Evolutionary conservation across 768 basidiomycete genomes (phyloP), one percentile per base, ranked within the genome.

Genomic region (Flagelloscypha sp.): DNA sequence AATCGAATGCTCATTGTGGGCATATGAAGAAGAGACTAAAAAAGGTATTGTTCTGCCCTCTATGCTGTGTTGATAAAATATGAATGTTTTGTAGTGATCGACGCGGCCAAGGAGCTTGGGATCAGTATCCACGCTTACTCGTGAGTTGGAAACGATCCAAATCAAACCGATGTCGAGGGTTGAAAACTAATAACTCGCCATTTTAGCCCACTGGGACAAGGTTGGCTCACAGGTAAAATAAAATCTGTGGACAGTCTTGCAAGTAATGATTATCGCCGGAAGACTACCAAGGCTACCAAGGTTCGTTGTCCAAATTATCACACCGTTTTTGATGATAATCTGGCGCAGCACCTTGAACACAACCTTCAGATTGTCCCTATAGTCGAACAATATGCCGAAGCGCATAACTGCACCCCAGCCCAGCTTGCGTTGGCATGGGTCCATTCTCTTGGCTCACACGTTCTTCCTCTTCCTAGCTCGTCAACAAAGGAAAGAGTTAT

Each of bases 131-230:
- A 63, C n/a, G 71, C 61, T 21, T 75, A 75, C 44, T 64, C 64
- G 59, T 61, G 24, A 24, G 58, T 46, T n/a, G n/a, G n/a, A n/a
- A n/a, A n/a, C n/a, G n/a, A n/a, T n/a, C n/a, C n/a, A n/a, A n/a
- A n/a, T n/a, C n/a, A n/a, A n/a, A n/a, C n/a, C n/a, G n/a, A n/a
- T n/a, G n/a, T n/a, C n/a, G n/a, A n/a, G n/a, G n/a, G n/a, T n/a
- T n/a, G n/a, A n/a, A n/a, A n/a, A n/a, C n/a, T n/a, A n/a, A n/a
- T n/a, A n/a, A n/a, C n/a, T n/a, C n/a, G n/a, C n/a, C n/a, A n/a
- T n/a, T n/a, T n/a, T n/a, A 78, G 68, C 21, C 74, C 75, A 0
- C 62, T 76, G 1, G 74, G 75, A 5, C 56, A 61, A n/a, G 74
- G 75, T 3, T 61, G 75, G 49, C 55, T 78, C 21, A 68, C 70